A percentile compares a stretch with the other conserved stretches of the same genome.
Conservation (phyloP, 495 filamentous ascomycete genomes). For the Pyronema omphalodes region DNA sequence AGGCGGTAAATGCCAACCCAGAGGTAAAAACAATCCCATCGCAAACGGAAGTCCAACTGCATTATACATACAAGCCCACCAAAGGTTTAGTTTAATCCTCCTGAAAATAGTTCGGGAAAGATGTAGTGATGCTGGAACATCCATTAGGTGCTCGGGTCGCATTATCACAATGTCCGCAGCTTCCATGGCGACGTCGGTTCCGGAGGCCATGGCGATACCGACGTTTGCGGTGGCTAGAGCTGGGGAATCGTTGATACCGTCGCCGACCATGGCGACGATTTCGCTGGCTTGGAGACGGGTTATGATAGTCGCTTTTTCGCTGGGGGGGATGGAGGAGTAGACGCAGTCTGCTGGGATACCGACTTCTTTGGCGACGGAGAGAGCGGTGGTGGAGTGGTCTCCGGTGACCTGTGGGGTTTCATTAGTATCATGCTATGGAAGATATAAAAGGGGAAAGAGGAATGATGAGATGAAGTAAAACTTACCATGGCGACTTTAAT, state of each 20-base stretch:
- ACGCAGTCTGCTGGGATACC: conserved; percentile 61
- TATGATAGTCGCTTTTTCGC: conserved; percentile 75
- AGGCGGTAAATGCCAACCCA: conserved; percentile 73
- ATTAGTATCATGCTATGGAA: not conserved
- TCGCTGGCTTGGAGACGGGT: conserved; percentile 47
- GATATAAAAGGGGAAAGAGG: not conserved
- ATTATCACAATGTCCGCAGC: conserved; percentile 93
- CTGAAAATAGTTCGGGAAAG: conserved; percentile 72
- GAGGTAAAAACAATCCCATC: conserved; percentile 84
- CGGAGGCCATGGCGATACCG: conserved; percentile 78
- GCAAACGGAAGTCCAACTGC: conserved; percentile 82
- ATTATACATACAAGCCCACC: conserved; percentile 89
- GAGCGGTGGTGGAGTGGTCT: conserved; percentile 64
- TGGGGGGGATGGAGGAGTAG: conserved; percentile 65
- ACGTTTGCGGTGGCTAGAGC: conserved; percentile 83
- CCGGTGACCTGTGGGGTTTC: conserved; percentile 46
- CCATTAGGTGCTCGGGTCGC: conserved; percentile 76
- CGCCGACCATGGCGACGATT: conserved; percentile 89
- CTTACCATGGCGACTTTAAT: conserved; percentile 56
- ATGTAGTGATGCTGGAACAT: conserved; percentile 67
- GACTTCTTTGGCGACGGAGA: conserved; percentile 63
- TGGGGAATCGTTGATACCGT: conserved; percentile 97
- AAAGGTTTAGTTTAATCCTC: conserved; percentile 83
- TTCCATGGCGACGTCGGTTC: conserved; percentile 96
- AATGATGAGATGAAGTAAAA: not conserved